Percentiles rank a stretch among this genome's conserved stretches.
Conservation (phyloP, 768 basidiomycete genomes). For the Galerina sulciceps region DNA sequence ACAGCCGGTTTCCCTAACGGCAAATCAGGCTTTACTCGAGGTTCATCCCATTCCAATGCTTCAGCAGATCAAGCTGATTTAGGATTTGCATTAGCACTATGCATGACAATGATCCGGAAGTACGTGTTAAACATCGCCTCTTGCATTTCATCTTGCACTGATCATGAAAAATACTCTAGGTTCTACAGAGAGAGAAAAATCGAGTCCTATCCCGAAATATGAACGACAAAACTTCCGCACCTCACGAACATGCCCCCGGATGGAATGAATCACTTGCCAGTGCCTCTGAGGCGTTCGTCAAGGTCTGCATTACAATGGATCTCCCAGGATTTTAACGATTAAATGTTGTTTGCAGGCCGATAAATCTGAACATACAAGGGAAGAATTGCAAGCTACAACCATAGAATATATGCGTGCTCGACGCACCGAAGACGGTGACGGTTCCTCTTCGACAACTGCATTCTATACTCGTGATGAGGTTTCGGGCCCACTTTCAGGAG, state of each 20-base stretch:
- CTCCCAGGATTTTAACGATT: background rate
- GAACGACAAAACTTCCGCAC: conserved; percentile 52
- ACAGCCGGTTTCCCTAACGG: background rate
- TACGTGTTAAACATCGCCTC: conserved; percentile 19
- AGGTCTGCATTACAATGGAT: conserved; percentile 39
- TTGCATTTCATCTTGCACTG: background rate
- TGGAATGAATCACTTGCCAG: conserved; percentile 75
- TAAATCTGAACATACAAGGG: conserved; percentile 28
- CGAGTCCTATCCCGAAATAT: conserved; percentile 44
- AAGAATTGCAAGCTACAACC: conserved; percentile 44
- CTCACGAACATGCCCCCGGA: conserved; percentile 61
- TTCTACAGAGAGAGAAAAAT: conserved; percentile 56
- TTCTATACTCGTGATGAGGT: conserved; percentile 47
- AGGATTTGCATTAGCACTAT: conserved; percentile 43
- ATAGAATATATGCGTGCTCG: conserved; percentile 44
- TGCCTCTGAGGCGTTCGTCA: conserved; percentile 66
- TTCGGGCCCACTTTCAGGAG: conserved; percentile 42
- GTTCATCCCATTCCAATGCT: background rate
- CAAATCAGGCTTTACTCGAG: conserved; percentile 14
- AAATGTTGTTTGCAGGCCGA: conserved; percentile 41
- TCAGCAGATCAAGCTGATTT: background rate
- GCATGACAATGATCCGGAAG: conserved; percentile 63
- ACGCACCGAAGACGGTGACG: conserved; percentile 37
- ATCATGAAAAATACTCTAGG: conserved; percentile 27
- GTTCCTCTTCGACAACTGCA: conserved; percentile 36